Evolutionary conservation across 2,329 filamentous ascomycete genomes (phyloP).

Genomic region (Claviceps purpurea): DNA sequence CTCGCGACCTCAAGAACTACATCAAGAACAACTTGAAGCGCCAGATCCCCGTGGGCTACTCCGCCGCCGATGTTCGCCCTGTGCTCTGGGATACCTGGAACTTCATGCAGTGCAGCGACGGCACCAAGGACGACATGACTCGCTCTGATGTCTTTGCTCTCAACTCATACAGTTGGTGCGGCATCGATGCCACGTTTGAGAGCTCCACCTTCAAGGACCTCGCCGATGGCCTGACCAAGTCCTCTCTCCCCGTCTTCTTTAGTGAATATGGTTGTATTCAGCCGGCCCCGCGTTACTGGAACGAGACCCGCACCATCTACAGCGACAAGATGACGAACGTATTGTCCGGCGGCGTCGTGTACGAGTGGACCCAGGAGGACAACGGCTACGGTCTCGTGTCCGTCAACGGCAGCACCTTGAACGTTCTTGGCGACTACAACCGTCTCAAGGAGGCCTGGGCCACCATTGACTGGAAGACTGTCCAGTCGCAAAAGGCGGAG

Average conservation of each 20-base stretch:
- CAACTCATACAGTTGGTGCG: slow-evolving; percentile 62
- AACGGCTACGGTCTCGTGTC: slow-evolving; percentile 54
- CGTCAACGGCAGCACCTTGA: slow-evolving; percentile 43
- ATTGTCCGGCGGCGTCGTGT: slow-evolving; percentile 67
- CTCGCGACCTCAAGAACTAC: slow-evolving; percentile 70
- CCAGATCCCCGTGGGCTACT: slow-evolving; percentile 65
- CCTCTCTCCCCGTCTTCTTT: slow-evolving; percentile 66
- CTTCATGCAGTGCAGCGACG: slow-evolving; percentile 56
- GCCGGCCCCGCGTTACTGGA: slow-evolving; percentile 57
- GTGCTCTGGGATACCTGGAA: slow-evolving; percentile 63
- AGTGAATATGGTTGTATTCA: slow-evolving; percentile 72
- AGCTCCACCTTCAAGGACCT: slow-evolving; percentile 50
- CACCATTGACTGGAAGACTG: slow-evolving; percentile 55
- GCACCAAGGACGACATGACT: slow-evolving; percentile 43
- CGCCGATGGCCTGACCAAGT: slow-evolving; percentile 49
- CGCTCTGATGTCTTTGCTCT: slow-evolving; percentile 64
- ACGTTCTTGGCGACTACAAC: slow-evolving; percentile 52
- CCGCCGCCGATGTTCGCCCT: slow-evolving; percentile 62
- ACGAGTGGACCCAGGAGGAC: slow-evolving; percentile 63
- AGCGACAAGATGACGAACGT: slow-evolving; percentile 52
- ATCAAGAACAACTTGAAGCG: slow-evolving; percentile 58
- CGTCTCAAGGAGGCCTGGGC: slow-evolving; percentile 64
- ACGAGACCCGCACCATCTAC: slow-evolving; percentile 63
- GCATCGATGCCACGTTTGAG: slow-evolving; percentile 43
- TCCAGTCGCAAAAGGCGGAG: slow-evolving; percentile 50